Base-by-base conservation (phyloP, 1,139 yeast species). In the Candida sp. region DNA sequence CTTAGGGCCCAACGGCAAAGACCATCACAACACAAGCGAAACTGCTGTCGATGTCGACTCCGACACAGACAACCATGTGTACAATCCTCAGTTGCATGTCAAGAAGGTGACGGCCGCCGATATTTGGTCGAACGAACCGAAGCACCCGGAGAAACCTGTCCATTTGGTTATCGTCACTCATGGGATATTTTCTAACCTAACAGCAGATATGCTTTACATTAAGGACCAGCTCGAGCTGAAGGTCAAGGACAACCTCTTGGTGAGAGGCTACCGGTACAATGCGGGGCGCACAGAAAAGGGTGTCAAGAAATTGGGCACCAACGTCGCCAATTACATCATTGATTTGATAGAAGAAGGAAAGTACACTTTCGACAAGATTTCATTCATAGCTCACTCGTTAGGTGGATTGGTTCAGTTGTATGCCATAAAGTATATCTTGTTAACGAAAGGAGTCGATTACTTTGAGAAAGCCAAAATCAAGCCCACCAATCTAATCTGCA, bases 281-380 rank as follows among this genome's bases (percentile, higher is more conserved):
- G 94, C 86, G 1, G 91, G 98, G 58, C 84, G 84, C 56, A 94
- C 99, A 0, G 99, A 94, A 64, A 78, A 88, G 44, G 99, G 99
- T 0, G 79, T 94, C 39, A 88, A 88, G 65, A 90, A 85, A 63
- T 72, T 93, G 50, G 99, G 99, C 0, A 77, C 82, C 42, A 75
- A 90, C 37, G 77, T 93, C 40, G 98, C 94, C 0, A 86, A 87
- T 56, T 88, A 81, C 66, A 71, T 94, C 30, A 77, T 86, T 11
- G 75, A 80, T 17, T 81, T 86, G 44, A 74, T 89, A 3, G 67
- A 68, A 25, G 67, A 66, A 25, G 72, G 72, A 22, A 63, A 55
- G 1, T 56, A 66, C 7, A 64, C 70, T 12, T 77, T 88, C 7
- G 66, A 69, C 3, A 86, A 83, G 59, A 85, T 94, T 5, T 92